Conservation (phyloP, 2,329 filamentous ascomycete species). For the Dothideomycetidae sp. region DNA sequence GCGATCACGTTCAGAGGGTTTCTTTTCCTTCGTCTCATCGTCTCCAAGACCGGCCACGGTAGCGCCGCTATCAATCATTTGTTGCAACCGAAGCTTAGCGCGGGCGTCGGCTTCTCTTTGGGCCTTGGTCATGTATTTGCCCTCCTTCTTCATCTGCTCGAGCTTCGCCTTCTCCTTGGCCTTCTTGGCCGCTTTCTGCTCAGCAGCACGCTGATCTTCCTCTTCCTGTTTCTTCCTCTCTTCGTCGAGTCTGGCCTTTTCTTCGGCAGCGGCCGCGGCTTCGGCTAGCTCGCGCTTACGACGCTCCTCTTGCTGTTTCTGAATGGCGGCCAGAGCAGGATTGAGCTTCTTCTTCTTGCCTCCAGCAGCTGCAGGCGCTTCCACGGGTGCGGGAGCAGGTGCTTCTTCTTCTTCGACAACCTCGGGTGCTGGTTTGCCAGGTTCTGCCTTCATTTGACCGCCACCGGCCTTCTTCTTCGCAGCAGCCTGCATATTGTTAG, state of each 20-base stretch:
- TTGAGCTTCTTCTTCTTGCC: slow-evolving; percentile 87
- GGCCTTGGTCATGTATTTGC: slow-evolving; percentile 74
- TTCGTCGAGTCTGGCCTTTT: slow-evolving; percentile 50
- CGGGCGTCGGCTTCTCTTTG: slow-evolving; percentile 70
- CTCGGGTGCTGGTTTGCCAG: slow-evolving; percentile 21
- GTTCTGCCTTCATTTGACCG: slow-evolving; percentile 26
- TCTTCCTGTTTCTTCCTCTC: slow-evolving; percentile 51
- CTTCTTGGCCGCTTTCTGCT: slow-evolving; percentile 64
- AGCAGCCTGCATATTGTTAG: slow-evolving; percentile 42
- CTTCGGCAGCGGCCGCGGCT: slow-evolving; percentile 44
- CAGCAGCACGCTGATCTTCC: slow-evolving; percentile 57
- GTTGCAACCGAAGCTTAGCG: slow-evolving; percentile 66
- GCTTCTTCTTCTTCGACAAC: slow-evolving; percentile 35
- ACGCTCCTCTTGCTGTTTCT: slow-evolving; percentile 74
- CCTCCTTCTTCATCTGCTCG: slow-evolving; percentile 76
- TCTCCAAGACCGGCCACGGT: slow-evolving; percentile 43
- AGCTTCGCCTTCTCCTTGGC: slow-evolving; percentile 76
- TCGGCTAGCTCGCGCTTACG: slow-evolving; percentile 50
- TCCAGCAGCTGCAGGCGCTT: slow-evolving; percentile 26
- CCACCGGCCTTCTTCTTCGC: slow-evolving; percentile 59
- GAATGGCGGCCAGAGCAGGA: slow-evolving; percentile 54
- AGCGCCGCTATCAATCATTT: slow-evolving; percentile 68
- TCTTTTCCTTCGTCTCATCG: slow-evolving; percentile 68
- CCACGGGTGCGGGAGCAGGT: slow-evolving; percentile 32
- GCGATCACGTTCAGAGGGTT: slow-evolving; percentile 56